Evolutionary conservation across 139 green algal species (phyloP), one percentile per base, ranked within the genome.

Genomic region (Asterochloris sp.): DNA sequence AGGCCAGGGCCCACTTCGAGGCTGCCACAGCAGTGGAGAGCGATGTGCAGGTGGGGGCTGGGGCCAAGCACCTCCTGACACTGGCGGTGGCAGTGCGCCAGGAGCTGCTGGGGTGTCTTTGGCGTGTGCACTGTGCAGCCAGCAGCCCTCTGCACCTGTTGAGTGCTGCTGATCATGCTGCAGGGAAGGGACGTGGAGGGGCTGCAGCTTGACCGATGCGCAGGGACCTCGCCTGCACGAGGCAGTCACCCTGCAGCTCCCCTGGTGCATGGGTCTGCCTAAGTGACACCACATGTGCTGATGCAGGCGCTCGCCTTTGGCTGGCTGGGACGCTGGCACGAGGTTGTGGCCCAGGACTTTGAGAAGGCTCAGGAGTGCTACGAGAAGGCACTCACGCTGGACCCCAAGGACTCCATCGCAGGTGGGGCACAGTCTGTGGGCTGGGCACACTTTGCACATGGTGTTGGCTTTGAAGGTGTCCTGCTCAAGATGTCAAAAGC

Each of bases 251-350:
- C 38, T 10, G 2, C 66, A 71, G 66, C 17, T 71, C 66, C 66
- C 4, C 21, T 21, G 63, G 2, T 71, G 66, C 19, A 71, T 71
- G 69, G 2, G n/a, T 28, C 19, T 19, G 23, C 24, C 13, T 1
- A 76, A 47, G n/a, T 29, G 16, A 24, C n/a, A 28, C 14, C 69
- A 29, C 23, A 76, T 4, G 1, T 76, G 24, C 69, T 38, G 69
- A 28, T 85, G 75, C 90, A 94, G 89, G 90, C 84, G 23, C 74
- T 64, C 17, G 92, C 91, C 23, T 93, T 90, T 62, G 79, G 86
- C 15, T 92, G 87, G 89, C 81, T 93, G 69, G 92, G 92, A 10
- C 86, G 87, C 38, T 95, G 86, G 87, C 92, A 93, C 77, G 29
- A 47, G 10, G 79, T 92, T 62, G 86, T 93, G 61, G 88, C 87